Conservation (phyloP, 345 rosid genomes). For the Cardiospermum halicacabum region DNA sequence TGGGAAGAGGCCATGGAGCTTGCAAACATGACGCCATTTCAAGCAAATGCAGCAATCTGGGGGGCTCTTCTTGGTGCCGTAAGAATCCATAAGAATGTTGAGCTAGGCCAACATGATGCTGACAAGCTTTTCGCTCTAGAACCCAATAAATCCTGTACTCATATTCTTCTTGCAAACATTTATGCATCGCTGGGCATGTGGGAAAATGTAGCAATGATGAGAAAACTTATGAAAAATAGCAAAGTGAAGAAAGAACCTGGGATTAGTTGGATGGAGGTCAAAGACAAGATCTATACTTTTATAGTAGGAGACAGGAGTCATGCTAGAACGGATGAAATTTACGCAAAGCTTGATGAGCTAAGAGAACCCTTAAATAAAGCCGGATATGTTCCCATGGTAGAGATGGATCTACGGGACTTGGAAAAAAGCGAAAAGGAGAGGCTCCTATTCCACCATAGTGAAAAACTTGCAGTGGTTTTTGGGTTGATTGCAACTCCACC, state of each 20-base stretch:
- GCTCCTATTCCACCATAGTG: slow-evolving; percentile 53
- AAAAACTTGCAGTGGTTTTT: slow-evolving; percentile 64
- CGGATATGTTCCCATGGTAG: slow-evolving; percentile 56
- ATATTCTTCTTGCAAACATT: slow-evolving; percentile 49
- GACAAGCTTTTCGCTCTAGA: slow-evolving; percentile 48
- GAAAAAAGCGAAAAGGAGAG: slow-evolving; percentile 43
- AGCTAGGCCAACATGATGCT: slow-evolving; percentile 47
- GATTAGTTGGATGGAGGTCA: slow-evolving; percentile 62
- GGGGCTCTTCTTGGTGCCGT: slow-evolving; percentile 72
- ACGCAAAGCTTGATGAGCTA: slow-evolving; percentile 50
- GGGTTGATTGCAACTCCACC: slow-evolving; percentile 56
- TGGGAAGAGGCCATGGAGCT: slow-evolving; percentile 50
- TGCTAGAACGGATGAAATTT: slow-evolving; percentile 41
- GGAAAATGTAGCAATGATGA: slow-evolving; percentile 45
- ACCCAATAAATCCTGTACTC: slow-evolving; percentile 54
- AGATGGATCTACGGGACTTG: slow-evolving; percentile 55
- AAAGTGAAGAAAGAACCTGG: slow-evolving; percentile 64
- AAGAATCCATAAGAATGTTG: slow-evolving; percentile 52
- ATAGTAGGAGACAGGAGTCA: slow-evolving; percentile 58
- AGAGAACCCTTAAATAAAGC: slow-evolving; percentile 39
- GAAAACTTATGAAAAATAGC: slow-evolving; percentile 47
- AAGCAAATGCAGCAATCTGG: slow-evolving; percentile 47
- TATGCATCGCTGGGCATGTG: slow-evolving; percentile 61
- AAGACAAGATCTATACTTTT: slow-evolving; percentile 45
- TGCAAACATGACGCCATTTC: slow-evolving; percentile 42